Percentiles rank a stretch among this genome's conserved stretches.
phyloP scores from a whole-genome alignment of 257 asterid genomes.

The Catharanthus roseus region DNA sequence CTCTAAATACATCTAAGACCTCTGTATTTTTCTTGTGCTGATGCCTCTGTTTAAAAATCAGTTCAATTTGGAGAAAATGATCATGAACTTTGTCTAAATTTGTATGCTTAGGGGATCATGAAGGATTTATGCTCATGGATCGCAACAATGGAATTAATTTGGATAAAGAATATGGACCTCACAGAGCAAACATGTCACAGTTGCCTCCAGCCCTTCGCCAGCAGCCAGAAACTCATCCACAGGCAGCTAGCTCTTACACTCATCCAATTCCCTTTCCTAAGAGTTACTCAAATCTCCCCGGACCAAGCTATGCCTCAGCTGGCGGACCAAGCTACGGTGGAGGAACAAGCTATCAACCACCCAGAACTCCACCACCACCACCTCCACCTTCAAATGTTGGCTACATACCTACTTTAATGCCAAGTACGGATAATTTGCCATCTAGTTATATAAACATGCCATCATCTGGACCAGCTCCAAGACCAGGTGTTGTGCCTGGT shows the following conservation, averaged over 20 bases:
- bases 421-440: constrained; percentile 30
- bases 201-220: constrained; percentile 12
- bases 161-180: constrained; percentile 27
- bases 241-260: constrained; percentile 22
- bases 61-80: neutral
- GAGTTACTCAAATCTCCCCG: constrained; percentile 29
- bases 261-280: constrained; percentile 34
- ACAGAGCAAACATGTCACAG: constrained; percentile 26
- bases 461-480: constrained; percentile 41
- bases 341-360: constrained; percentile 32
- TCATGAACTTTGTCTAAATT: neutral
- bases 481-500: constrained; percentile 43
- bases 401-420: constrained; percentile 38
- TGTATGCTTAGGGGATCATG: constrained; percentile 38
- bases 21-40: neutral
- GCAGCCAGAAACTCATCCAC: constrained; percentile 31
- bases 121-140: constrained; percentile 37
- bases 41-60: neutral
- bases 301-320: constrained; percentile 18
- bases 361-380: constrained; percentile 27
- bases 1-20: neutral
- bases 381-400: constrained; percentile 60
- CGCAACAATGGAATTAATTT: constrained; percentile 29
- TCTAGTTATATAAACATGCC: constrained; percentile 50
- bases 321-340: constrained; percentile 27